A percentile compares a stretch with the other conserved stretches of the same genome.
phyloP scores from a whole-genome alignment of 345 rosid species.

The Acer campestre region DNA sequence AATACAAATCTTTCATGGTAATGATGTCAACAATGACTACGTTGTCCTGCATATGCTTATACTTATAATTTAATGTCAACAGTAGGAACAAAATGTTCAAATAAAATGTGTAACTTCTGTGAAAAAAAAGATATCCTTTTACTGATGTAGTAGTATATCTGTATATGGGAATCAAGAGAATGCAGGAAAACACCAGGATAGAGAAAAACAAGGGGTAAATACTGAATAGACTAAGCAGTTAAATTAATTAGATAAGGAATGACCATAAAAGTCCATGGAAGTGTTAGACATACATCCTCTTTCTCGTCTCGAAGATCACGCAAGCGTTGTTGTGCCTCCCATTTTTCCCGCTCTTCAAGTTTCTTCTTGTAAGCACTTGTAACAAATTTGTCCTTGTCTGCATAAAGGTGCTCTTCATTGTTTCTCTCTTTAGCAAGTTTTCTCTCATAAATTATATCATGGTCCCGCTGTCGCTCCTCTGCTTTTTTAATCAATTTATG shows the following conservation, averaged over 20 bases:
- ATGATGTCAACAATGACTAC: not conserved
- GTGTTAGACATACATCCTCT: slow-evolving; percentile 71
- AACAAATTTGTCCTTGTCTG: slow-evolving; percentile 82
- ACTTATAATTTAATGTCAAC: not conserved
- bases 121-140: too few species aligned
- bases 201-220: not conserved
- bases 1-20: not conserved
- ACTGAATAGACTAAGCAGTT: not conserved
- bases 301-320: slow-evolving; percentile 79
- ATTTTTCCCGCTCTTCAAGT: slow-evolving; percentile 83
- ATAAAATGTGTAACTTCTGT: not conserved
- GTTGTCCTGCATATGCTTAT: not conserved
- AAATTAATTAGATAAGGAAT: not conserved
- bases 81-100: not conserved
- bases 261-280: not conserved
- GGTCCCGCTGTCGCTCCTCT: slow-evolving; percentile 66
- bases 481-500: slow-evolving; percentile 65
- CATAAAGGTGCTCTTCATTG: slow-evolving; percentile 81
- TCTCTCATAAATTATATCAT: slow-evolving; percentile 74
- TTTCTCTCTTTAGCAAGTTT: slow-evolving; percentile 87
- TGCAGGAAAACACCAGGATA: not conserved
- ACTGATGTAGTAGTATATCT: not conserved
- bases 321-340: slow-evolving; percentile 71
- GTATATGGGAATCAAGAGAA: not conserved
- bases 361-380: slow-evolving; percentile 79